Base-by-base conservation (phyloP, 2,329 filamentous ascomycete species). In the Colletotrichum karsti region DNA sequence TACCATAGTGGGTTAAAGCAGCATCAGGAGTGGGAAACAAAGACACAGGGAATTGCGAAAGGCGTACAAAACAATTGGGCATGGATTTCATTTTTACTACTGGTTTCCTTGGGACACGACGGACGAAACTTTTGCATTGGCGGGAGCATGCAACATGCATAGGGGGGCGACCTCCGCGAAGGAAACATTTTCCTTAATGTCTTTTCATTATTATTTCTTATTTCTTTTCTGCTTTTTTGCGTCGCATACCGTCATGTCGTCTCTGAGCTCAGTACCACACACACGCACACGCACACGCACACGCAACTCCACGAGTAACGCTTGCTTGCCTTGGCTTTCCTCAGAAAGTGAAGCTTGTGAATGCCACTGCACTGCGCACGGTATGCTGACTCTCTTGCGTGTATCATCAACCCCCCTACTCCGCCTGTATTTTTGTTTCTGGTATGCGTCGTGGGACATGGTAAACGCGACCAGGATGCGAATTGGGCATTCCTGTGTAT, bases 1-100 rank as follows among this genome's bases (percentile, higher is more conserved):
- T 69, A 69, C 62, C 55, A 66, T 33, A 50, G 54, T 66, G 39
- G 62, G 51, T 60, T 61, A 69, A n/a, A 35, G 62, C 24, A 55
- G 66, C 57, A 60, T 60, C 37, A 42, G 33, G 37, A 44, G 41
- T 13, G 10, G 61, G 62, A 55, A 48, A 12, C 20, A 28, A 28
- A 28, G 44, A 62, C 15, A 22, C 7, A 15, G 12, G 33, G 53
- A 10, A 37, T 48, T 53, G 65, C 54, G 53, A 63, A n/a, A 53
- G 67, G 58, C 64, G 67, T 70, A 63, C 56, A 66, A 69, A 69
- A 69, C n/a, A 30, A 41, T 41, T n/a, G 51, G 64, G 56, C 62
- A 22, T 37, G 62, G 62, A 42, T 60, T 69, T 65, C 28, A 10
- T 63, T 54, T 53, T 20, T 22, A 46, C 20, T 37, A 51, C 33